These are phyloP conservation scores for Yueomyces sinensis DNA, from an alignment of 805 yeast species.

Conservation along the genomic window DNA sequence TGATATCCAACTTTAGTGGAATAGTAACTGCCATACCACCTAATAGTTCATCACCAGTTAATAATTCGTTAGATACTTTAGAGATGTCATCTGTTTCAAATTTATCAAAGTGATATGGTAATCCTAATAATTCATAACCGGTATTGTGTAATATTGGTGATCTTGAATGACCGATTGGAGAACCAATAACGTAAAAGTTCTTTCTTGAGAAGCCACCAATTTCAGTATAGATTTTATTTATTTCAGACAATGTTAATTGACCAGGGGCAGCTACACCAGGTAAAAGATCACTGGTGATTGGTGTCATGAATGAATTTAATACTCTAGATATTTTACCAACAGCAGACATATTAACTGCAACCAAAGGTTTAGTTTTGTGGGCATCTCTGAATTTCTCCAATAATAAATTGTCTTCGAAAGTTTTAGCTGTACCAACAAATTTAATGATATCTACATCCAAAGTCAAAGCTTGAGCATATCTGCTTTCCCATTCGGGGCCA, in stretches of 20 bases:
- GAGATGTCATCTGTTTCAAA: slow-evolving; percentile 56
- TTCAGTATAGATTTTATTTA: slow-evolving; percentile 40
- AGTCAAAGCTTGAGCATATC: slow-evolving; percentile 52
- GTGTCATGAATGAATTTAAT: slow-evolving; percentile 63
- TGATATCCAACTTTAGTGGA: slow-evolving; percentile 77
- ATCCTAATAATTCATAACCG: slow-evolving; percentile 57
- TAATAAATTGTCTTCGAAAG: slow-evolving; percentile 51
- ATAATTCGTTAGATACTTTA: slow-evolving; percentile 40
- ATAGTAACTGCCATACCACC: slow-evolving; percentile 97
- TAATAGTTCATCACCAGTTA: slow-evolving; percentile 34
- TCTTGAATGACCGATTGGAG: slow-evolving; percentile 74
- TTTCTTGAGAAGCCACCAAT: slow-evolving; percentile 51
- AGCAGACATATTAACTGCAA: slow-evolving; percentile 74
- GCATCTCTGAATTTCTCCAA: slow-evolving; percentile 55
- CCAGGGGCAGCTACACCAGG: slow-evolving; percentile 74
- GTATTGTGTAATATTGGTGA: slow-evolving; percentile 82
- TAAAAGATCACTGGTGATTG: slow-evolving; percentile 62
- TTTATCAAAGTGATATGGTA: slow-evolving; percentile 58
- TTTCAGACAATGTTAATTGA: slow-evolving; percentile 52
- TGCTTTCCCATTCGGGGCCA: slow-evolving; percentile 59
- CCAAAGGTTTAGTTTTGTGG: slow-evolving; percentile 47
- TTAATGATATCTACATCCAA: slow-evolving; percentile 64
- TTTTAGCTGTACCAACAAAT: slow-evolving; percentile 66
- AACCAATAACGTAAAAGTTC: slow-evolving; percentile 64
- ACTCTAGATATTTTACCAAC: slow-evolving; percentile 71